Conservation (phyloP, 108 stramenopile species). For the Tribonema minus region DNA sequence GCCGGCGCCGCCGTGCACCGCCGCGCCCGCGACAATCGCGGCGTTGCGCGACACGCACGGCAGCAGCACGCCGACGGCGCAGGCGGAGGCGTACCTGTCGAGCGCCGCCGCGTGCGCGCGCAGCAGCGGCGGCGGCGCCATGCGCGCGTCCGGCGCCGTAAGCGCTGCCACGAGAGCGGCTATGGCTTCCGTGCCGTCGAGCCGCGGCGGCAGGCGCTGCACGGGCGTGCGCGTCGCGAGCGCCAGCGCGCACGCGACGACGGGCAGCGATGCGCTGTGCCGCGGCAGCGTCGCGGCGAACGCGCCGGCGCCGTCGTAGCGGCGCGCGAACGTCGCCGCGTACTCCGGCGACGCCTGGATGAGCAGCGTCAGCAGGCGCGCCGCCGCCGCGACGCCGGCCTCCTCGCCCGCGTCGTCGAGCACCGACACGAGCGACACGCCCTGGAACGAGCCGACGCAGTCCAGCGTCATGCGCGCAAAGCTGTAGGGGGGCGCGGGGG, state of each 20-base stretch:
- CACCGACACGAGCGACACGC: not conserved
- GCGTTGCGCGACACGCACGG: not conserved
- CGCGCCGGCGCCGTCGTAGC: constrained; percentile 4
- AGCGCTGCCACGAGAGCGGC: not conserved
- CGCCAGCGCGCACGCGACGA: constrained; percentile 29
- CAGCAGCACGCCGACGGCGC: not conserved
- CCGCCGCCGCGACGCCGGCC: constrained; percentile 34
- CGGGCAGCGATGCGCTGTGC: constrained; percentile 28
- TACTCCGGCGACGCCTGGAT: constrained; percentile 32
- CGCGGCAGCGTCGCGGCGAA: constrained; percentile 36
- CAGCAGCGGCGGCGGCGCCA: no score
- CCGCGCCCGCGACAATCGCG: not conserved
- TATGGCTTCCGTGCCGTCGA: not conserved
- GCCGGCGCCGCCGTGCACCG: not conserved
- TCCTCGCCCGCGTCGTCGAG: not conserved
- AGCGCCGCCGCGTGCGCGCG: no score
- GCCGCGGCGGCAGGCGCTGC: constrained; percentile 14
- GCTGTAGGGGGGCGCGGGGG: not conserved
- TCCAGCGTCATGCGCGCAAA: not conserved
- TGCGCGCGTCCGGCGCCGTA: not conserved
- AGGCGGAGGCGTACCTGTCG: not conserved
- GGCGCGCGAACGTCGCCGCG: constrained; percentile 1
- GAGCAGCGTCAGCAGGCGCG: constrained; percentile 25
- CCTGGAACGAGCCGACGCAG: not conserved
- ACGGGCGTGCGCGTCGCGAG: constrained; percentile 31